Evolutionary conservation across 2,329 filamentous ascomycete genomes (phyloP), one percentile per base, ranked within the genome.

Genomic region (Colletotrichum orbiculare): DNA sequence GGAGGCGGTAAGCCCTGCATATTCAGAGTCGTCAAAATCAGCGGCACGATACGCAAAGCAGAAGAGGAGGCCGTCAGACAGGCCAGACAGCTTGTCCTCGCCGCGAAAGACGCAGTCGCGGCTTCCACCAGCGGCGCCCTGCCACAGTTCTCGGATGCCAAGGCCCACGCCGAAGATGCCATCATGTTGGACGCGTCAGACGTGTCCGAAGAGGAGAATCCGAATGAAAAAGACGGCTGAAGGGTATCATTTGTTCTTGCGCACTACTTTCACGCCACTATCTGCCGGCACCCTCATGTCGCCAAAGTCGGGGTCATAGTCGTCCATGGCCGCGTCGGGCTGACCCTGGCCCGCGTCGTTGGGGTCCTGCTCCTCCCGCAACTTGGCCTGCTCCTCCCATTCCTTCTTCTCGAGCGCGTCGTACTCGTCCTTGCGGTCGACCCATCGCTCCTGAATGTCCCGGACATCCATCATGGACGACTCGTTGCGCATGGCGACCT

Each of bases 391-490:
- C 71, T 91, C 89, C 72, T 94, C 92, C 81, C 90, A 89, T 59
- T 90, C 87, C 73, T 88, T 87, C 64, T 85, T 82, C 82, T 98
- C 96, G 66, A 89, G 80, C 70, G 90, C 89, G 76, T 99, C 96
- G 73, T 93, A 93, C 69, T 91, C 93, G 13, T 94, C 94, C 75
- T 94, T 96, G 45, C 90, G 85, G 78, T 98, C 95, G 38, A 99
- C 81, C 96, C 96, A 99, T 67, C 96, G 86, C 80, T 99, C 96
- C 78, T 99, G 96, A 68, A 98, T 90, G 77, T 99, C 95, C 65
- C 90, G 84, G 9, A 94, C 89, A 71, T 96, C 94, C 84, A 97
- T 89, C 78, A 89, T 81, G 38, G 87, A 88, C 41, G 89, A 87
- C 64, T 90, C 89, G 64, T 89, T 89, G 61, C 94, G 88, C 88